Percentiles rank a stretch among this genome's conserved stretches.
Evolutionary conservation across 2,329 filamentous ascomycete genomes (phyloP).

Genomic region (Aciculosporium take): DNA sequence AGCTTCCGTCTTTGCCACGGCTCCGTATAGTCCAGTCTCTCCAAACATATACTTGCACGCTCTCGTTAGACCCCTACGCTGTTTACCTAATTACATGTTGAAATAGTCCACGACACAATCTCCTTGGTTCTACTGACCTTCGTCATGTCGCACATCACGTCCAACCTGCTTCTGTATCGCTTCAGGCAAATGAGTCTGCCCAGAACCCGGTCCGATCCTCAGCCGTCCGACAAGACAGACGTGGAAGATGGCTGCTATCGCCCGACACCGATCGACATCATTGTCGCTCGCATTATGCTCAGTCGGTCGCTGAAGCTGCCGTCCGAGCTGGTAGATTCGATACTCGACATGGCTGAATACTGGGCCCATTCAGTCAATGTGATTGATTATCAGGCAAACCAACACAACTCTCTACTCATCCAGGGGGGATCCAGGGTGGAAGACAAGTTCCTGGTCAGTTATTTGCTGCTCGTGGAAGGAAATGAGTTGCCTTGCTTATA

Average conservation of each 20-base stretch:
- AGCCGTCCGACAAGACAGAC: constrained; percentile 5
- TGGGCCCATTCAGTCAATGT: constrained; percentile 37
- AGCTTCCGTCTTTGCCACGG: too few species aligned
- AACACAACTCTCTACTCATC: constrained; percentile 12
- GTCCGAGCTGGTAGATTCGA: constrained; percentile 37
- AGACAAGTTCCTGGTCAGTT: constrained; percentile 21
- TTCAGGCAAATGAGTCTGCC: constrained; percentile 5
- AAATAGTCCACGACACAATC: constrained; percentile 3
- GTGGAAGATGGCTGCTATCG: constrained; percentile 10
- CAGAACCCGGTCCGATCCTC: constrained; percentile 1
- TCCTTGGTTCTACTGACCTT: constrained; percentile 6
- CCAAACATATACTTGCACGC: neutral
- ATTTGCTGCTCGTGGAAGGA: too few species aligned
- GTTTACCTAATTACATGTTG: too few species aligned
- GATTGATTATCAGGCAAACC: constrained; percentile 14
- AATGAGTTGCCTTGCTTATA: too few species aligned
- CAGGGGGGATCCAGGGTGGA: constrained; percentile 12
- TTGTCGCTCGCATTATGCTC: constrained; percentile 34
- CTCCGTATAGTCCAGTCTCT: neutral
- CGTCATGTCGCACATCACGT: constrained; percentile 17
- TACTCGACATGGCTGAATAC: constrained; percentile 48
- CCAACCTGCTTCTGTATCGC: constrained; percentile 10
- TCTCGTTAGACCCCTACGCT: neutral
- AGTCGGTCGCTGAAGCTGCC: constrained; percentile 30
- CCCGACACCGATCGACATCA: constrained; percentile 34